Evolutionary conservation across 2,329 filamentous ascomycete species (phyloP).

Genomic region (Penicillium sp.): DNA sequence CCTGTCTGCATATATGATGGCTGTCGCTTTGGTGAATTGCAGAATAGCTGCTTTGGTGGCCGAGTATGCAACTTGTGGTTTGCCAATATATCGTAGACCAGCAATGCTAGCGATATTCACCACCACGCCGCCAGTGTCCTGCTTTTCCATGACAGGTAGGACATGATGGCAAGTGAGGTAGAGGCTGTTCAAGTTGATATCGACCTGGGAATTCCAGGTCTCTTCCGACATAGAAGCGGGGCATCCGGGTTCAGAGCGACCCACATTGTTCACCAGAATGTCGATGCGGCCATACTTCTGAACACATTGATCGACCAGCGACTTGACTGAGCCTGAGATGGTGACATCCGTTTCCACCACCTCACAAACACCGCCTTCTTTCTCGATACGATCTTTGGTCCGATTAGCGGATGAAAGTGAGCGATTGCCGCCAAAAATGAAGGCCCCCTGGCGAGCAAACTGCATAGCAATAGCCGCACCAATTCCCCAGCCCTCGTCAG

Average conservation of each 20-base stretch:
- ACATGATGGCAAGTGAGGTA: slow-evolving; percentile 54
- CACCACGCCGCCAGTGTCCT: slow-evolving; percentile 38
- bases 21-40: slow-evolving; percentile 54
- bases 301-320: slow-evolving; percentile 55
- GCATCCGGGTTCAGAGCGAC: slow-evolving; percentile 56
- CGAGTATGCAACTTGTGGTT: slow-evolving; percentile 58
- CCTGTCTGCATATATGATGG: slow-evolving; percentile 44
- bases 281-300: slow-evolving; percentile 59
- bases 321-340: slow-evolving; percentile 33
- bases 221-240: slow-evolving; percentile 54
- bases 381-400: slow-evolving; percentile 11
- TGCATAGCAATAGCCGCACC: slow-evolving; percentile 12
- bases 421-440: slow-evolving; percentile 12
- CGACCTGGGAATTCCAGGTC: slow-evolving; percentile 56
- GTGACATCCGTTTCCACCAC: slow-evolving; percentile 11
- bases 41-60: slow-evolving; percentile 55
- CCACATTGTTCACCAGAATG: slow-evolving; percentile 64
- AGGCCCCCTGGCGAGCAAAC: slow-evolving; percentile 8
- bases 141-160: slow-evolving; percentile 29
- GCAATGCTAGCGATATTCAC: slow-evolving; percentile 56
- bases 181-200: slow-evolving; percentile 59
- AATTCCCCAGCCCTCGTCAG: slow-evolving; percentile 15
- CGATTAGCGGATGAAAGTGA: slow-evolving; percentile 7
- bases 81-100: slow-evolving; percentile 55
- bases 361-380: slow-evolving; percentile 10